Conservation (phyloP, 345 rosid species). For the Atalantia buxifolia region DNA sequence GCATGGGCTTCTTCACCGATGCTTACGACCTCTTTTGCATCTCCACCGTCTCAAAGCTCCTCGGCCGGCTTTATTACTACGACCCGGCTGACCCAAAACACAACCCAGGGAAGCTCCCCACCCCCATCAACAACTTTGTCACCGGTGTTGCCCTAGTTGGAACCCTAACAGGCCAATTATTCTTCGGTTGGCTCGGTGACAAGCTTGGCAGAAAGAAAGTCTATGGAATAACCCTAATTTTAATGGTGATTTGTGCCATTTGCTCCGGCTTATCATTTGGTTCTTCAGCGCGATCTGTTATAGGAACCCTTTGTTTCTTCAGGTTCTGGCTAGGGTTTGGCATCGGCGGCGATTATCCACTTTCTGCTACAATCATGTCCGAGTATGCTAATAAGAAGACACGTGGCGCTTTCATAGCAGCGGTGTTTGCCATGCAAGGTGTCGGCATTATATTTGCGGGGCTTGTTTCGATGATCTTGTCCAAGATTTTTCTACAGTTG, state of each 20-base stretch:
- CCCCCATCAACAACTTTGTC: slow-evolving; percentile 34
- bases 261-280: slow-evolving; percentile 65
- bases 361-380: slow-evolving; percentile 71
- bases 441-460: slow-evolving; percentile 56
- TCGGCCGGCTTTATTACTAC: slow-evolving; percentile 68
- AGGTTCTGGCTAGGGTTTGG: slow-evolving; percentile 80
- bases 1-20: slow-evolving; percentile 82
- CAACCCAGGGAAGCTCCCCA: slow-evolving; percentile 42
- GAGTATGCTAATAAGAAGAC: slow-evolving; percentile 62
- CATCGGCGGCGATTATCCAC: slow-evolving; percentile 83
- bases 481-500: slow-evolving; percentile 22
- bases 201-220: slow-evolving; percentile 61
- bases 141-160: slow-evolving; percentile 60
- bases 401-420: slow-evolving; percentile 55
- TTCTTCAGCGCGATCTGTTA: slow-evolving; percentile 27
- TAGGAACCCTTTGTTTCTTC: slow-evolving; percentile 61
- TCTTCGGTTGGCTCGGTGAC: slow-evolving; percentile 72
- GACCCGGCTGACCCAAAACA: slow-evolving; percentile 13
- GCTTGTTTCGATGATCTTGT: slow-evolving; percentile 37
- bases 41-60: slow-evolving; percentile 50
- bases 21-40: slow-evolving; percentile 80
- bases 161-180: slow-evolving; percentile 50
- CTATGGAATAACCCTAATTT: slow-evolving; percentile 51
- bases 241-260: slow-evolving; percentile 58
- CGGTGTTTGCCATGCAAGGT: slow-evolving; percentile 68